Base-by-base conservation (phyloP, 345 rosid species). In the Citrus cavaleriei region DNA sequence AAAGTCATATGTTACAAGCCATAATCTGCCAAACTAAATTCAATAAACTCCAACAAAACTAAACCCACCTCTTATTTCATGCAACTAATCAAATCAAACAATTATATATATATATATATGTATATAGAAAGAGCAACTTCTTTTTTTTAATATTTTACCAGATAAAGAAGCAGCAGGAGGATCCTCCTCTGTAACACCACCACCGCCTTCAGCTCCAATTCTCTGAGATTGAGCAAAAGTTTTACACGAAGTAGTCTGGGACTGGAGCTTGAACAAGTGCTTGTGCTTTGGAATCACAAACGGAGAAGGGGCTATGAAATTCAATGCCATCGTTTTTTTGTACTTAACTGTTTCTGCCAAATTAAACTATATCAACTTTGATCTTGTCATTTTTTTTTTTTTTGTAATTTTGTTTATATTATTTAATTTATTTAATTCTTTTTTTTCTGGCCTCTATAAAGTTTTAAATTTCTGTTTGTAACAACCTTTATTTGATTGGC, bases 201-300 rank as follows among this genome's bases (percentile, higher is more conserved):
- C 58, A 63, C 78, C 14, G 24, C 70, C 69, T 73, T 86, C 85
- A 68, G 81, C 73, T 13, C 18, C 51, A 46, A 46, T 46, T 24
- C 79, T 78, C 27, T 86, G 85, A 12, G 93, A 77, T 49, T 77
- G 90, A 76, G 89, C 91, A 61, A 81, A 84, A 64, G 85, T 35
- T 75, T 74, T 72, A 65, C 38, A 59, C 3, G 81, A 64, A 75
- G 85, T 25, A 18, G 80, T 42, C 63, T 9, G 64, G 78, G 81
- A 54, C 67, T 12, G 64, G 78, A 68, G 78, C 70, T 80, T 80
- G 74, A 63, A 72, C 25, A n/a, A 40, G 73, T 25, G 82, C 42
- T 78, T 83, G 62, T 69, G 80, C 12, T 70, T 85, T 22, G 81
- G 83, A 49, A 58, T 64, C 14, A 75, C 68, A 25, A 73, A 81